Percentiles rank a stretch among this genome's conserved stretches.
Evolutionary conservation across 139 green algal species (phyloP).

Genomic region (Haematococcus sp.): DNA sequence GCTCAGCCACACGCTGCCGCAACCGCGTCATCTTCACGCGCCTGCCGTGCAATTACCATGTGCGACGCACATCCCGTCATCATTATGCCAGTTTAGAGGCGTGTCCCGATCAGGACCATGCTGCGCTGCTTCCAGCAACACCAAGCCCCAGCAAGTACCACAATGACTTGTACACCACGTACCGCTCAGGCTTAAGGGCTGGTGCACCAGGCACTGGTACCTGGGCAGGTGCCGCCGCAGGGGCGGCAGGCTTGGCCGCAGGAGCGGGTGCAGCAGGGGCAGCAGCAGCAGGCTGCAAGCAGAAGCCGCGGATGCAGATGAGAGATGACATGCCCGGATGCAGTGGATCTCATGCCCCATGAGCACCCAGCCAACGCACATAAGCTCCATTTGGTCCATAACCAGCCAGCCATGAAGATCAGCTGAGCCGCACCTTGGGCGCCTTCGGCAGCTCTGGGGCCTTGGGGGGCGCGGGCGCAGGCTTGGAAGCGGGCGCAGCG

Average conservation of each 20-base stretch:
- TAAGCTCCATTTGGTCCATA: neutral
- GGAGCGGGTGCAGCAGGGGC: neutral
- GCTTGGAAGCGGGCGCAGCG: conserved; percentile 1
- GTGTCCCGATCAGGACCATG: no score
- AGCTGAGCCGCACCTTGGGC: neutral
- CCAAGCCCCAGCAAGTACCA: neutral
- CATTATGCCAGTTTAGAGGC: no score
- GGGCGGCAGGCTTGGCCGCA: conserved; percentile 13
- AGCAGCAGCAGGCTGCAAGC: no score
- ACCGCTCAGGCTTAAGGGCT: neutral
- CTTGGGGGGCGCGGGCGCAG: neutral
- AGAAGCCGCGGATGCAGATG: no score
- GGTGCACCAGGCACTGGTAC: neutral
- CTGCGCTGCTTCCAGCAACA: neutral
- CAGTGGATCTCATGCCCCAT: no score
- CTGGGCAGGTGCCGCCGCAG: conserved; percentile 10
- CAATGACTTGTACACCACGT: neutral
- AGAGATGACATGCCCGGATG: no score
- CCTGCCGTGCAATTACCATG: conserved; percentile 18
- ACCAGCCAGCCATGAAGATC: no score
- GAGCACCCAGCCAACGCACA: neutral
- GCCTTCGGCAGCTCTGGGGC: neutral
- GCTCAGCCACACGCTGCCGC: conserved; percentile 84
- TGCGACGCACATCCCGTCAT: no score
- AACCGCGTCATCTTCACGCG: conserved; percentile 96